phyloP scores from a whole-genome alignment of 257 asterid genomes.

The Craterostigma plantagineum region DNA sequence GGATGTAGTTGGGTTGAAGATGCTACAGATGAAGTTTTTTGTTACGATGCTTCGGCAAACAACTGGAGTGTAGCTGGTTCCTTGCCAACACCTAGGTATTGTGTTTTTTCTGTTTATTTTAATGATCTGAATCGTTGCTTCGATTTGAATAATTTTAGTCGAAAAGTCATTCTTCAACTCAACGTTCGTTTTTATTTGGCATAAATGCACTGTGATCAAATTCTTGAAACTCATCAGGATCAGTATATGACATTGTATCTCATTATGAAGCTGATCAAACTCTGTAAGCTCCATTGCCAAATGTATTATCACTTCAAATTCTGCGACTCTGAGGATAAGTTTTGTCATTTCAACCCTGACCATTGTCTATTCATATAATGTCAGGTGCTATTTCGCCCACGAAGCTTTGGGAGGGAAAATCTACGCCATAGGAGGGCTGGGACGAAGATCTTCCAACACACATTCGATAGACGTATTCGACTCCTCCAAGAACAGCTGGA shows the following conservation, averaged over 20 bases:
- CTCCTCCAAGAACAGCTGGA: conserved; percentile 31
- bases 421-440: conserved; percentile 62
- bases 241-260: too few relatives aligned
- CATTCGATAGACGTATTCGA: conserved; percentile 52
- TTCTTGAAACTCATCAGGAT: too few relatives aligned
- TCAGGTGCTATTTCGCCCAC: conserved; percentile 54
- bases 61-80: conserved; percentile 41
- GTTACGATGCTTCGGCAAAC: conserved; percentile 40
- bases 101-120: not conserved
- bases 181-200: too few relatives aligned
- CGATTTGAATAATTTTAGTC: too few relatives aligned
- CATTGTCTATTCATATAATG: not conserved
- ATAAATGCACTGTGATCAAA: too few relatives aligned
- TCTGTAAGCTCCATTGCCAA: too few relatives aligned
- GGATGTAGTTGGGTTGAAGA: conserved; percentile 82
- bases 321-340: conserved; percentile 8
- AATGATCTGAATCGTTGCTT: not conserved
- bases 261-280: too few relatives aligned
- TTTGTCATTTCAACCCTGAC: conserved; percentile 1
- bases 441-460: conserved; percentile 28
- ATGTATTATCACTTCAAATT: not conserved
- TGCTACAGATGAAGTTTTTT: conserved; percentile 50
- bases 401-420: conserved; percentile 47
- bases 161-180: too few relatives aligned
- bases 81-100: conserved; percentile 50